Evolutionary conservation across 495 filamentous ascomycete species (phyloP).

Genomic region (Neurospora sp.): DNA sequence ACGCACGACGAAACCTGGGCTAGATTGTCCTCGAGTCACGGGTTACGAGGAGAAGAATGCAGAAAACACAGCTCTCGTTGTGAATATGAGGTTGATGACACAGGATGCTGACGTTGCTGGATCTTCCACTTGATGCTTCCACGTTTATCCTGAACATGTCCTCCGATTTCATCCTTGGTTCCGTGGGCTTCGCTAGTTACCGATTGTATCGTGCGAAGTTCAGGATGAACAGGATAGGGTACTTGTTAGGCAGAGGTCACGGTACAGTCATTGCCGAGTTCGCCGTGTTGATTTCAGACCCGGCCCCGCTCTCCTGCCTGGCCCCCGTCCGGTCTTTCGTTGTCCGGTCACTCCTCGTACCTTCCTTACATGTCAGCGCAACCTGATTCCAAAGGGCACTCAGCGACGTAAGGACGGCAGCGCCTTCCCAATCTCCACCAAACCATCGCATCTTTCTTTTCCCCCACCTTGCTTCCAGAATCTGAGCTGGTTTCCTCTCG

Average conservation of each 20-base stretch:
- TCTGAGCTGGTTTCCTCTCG: not conserved
- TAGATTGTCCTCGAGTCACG: not conserved
- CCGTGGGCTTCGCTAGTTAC: not conserved
- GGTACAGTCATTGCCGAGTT: not conserved
- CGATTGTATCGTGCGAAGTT: not conserved
- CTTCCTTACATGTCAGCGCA: not conserved
- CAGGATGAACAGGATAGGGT: not conserved
- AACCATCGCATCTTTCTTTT: not conserved
- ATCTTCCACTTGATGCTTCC: not conserved
- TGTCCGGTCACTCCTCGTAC: not conserved
- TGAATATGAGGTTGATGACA: not conserved
- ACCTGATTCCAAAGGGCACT: not conserved
- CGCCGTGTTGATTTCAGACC: not conserved
- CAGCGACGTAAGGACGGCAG: not conserved
- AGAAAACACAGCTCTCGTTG: not conserved
- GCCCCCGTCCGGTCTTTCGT: not conserved
- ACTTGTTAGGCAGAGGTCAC: not conserved
- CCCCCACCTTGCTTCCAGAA: not conserved
- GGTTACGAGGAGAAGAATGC: not conserved
- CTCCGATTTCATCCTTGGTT: not conserved
- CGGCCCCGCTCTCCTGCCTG: not conserved
- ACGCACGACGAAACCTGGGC: not conserved
- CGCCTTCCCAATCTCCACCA: not conserved
- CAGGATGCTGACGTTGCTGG: not conserved
- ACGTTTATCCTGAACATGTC: not conserved